These are phyloP conservation scores for Hortiboletus campestris DNA, from an alignment of 768 basidiomycete genomes.

Conservation along the genomic window DNA sequence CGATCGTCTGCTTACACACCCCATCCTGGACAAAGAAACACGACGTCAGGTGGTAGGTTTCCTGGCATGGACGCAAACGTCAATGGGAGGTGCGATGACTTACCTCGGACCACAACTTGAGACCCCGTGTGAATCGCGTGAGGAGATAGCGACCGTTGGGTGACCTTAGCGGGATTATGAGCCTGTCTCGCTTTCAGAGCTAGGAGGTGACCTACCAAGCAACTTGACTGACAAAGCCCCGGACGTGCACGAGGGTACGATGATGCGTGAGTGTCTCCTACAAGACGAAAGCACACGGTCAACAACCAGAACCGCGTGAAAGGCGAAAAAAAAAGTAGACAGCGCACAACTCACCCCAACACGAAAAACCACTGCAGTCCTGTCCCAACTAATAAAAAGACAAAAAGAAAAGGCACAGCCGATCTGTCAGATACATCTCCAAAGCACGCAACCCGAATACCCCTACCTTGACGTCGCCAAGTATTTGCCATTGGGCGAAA, in stretches of 20 bases:
- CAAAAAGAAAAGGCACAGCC: background rate
- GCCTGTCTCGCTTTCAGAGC: background rate
- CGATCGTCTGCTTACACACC: conserved; percentile 48
- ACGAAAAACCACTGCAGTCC: conserved; percentile 46
- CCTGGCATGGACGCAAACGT: background rate
- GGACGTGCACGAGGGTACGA: conserved; percentile 47
- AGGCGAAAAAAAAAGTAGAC: background rate
- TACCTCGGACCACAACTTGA: conserved; percentile 56
- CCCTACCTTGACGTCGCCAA: conserved; percentile 53
- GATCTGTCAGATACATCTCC: background rate
- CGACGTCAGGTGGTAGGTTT: background rate
- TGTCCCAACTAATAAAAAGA: conserved; percentile 41
- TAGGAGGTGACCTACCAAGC: conserved; percentile 37
- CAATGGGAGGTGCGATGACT: background rate
- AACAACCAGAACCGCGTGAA: background rate
- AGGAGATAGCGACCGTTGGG: conserved; percentile 45
- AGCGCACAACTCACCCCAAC: conserved; percentile 36
- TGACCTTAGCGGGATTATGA: conserved; percentile 34
- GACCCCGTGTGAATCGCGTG: conserved; percentile 45
- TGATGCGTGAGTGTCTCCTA: conserved; percentile 43
- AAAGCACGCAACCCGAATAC: background rate
- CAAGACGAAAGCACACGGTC: background rate
- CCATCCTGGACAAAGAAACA: conserved; percentile 37
- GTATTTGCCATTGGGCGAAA: conserved; percentile 54
- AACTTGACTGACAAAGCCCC: conserved; percentile 53